phyloP scores from a whole-genome alignment of 139 green algal species.

The Chlorella sp. region DNA sequence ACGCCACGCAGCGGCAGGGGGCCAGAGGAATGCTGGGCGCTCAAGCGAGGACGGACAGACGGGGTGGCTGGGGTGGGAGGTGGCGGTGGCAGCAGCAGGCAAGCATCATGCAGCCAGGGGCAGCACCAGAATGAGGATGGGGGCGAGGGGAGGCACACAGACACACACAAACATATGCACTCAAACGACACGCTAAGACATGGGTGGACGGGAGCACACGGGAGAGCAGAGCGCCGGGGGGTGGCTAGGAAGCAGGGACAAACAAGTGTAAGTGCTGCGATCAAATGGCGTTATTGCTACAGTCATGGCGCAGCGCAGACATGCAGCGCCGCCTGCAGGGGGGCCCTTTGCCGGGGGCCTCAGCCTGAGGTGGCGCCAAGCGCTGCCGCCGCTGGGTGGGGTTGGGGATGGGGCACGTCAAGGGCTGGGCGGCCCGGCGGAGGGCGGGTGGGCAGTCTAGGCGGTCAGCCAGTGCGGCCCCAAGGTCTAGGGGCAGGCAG shows the following conservation, averaged over 20 bases:
- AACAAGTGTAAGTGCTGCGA: neutral
- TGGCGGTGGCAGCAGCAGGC: no score
- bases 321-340: neutral
- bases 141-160: no score
- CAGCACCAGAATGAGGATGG: no score
- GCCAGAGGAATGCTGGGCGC: no score
- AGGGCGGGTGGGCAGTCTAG: no score
- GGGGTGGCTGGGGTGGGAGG: neutral
- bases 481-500: neutral
- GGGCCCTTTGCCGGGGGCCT: neutral
- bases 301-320: conserved; percentile 8
- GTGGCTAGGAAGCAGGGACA: neutral
- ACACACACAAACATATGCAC: no score
- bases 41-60: no score
- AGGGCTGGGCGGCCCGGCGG: neutral
- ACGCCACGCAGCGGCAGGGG: no score
- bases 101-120: no score
- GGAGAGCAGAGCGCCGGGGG: neutral
- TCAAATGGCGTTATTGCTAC: conserved; percentile 35
- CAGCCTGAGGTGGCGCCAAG: neutral
- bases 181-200: neutral
- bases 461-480: no score
- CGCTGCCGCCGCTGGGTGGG: neutral
- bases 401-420: neutral
- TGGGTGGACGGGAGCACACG: neutral